Conservation (phyloP, 371 early-diverging fungal genomes). For the Entomophthora muscae region DNA sequence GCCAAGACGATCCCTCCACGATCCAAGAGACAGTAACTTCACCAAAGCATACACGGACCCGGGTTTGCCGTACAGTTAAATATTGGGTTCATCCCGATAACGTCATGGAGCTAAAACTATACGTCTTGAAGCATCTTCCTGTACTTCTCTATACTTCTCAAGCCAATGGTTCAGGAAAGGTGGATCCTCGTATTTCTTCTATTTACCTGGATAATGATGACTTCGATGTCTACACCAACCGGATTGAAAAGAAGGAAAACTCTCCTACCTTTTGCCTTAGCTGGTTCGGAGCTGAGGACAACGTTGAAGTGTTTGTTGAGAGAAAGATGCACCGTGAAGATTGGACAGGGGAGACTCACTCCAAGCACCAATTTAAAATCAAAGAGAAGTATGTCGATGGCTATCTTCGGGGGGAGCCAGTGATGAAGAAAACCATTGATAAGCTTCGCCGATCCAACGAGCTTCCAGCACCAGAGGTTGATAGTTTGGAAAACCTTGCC, state of each 20-base stretch:
- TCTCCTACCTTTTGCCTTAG: constrained; percentile 89
- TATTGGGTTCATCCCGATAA: constrained; percentile 99
- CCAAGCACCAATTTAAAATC: constrained; percentile 92
- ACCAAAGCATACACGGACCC: constrained; percentile 15
- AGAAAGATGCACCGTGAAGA: constrained; percentile 97
- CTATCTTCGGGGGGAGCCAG: constrained; percentile 67
- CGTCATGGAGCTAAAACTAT: constrained; percentile 86
- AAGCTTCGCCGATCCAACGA: constrained; percentile 70
- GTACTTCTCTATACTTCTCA: constrained; percentile 80
- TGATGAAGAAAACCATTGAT: constrained; percentile 54
- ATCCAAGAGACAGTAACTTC: background rate
- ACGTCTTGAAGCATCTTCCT: constrained; percentile 90
- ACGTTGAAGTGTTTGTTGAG: constrained; percentile 88
- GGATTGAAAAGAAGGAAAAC: constrained; percentile 86
- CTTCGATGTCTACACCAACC: constrained; percentile 85
- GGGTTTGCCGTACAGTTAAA: constrained; percentile 86
- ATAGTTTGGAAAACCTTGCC: constrained; percentile 60
- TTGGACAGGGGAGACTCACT: constrained; percentile 93
- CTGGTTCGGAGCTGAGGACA: constrained; percentile 89
- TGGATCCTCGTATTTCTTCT: constrained; percentile 87
- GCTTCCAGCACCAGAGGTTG: constrained; percentile 66
- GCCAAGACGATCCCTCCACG: constrained; percentile 21
- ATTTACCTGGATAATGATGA: constrained; percentile 95
- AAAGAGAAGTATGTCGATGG: constrained; percentile 88
- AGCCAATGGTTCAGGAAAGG: constrained; percentile 16